Percentiles rank a stretch among this genome's conserved stretches.
phyloP scores from a whole-genome alignment of 257 asterid species.

The Gentiana dahurica region DNA sequence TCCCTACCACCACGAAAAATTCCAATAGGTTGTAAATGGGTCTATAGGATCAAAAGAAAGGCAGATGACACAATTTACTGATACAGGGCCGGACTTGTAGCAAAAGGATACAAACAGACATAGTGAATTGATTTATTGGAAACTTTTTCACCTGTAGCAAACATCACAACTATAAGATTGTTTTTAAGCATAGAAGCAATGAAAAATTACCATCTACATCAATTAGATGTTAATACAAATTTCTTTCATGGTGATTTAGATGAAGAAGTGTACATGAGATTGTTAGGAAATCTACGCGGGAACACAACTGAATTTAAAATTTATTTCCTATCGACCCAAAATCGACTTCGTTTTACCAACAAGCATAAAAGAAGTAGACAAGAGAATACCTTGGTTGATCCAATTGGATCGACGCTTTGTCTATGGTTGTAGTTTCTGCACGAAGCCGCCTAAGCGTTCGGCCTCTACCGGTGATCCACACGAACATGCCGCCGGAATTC shows the following conservation, averaged over 20 bases:
- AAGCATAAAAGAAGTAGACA: too few species aligned
- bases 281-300: too few species aligned
- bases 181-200: not conserved
- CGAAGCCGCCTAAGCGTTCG: too few species aligned
- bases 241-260: not conserved
- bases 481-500: too few species aligned
- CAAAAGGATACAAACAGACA: not conserved
- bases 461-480: too few species aligned
- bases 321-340: too few species aligned
- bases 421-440: too few species aligned
- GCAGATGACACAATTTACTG: not conserved
- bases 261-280: too few species aligned
- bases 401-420: too few species aligned
- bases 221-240: not conserved
- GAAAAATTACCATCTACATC: not conserved
- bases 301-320: too few species aligned
- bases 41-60: not conserved
- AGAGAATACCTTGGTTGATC: too few species aligned
- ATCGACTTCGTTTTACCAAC: too few species aligned
- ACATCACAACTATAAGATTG: not conserved
- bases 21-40: constrained; percentile 2
- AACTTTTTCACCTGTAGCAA: constrained; percentile 1
- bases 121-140: not conserved
- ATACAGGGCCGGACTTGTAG: not conserved
- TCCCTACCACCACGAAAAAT: not conserved